Base-by-base conservation (phyloP, 257 asterid genomes). In the Solanum sparsipilum region DNA sequence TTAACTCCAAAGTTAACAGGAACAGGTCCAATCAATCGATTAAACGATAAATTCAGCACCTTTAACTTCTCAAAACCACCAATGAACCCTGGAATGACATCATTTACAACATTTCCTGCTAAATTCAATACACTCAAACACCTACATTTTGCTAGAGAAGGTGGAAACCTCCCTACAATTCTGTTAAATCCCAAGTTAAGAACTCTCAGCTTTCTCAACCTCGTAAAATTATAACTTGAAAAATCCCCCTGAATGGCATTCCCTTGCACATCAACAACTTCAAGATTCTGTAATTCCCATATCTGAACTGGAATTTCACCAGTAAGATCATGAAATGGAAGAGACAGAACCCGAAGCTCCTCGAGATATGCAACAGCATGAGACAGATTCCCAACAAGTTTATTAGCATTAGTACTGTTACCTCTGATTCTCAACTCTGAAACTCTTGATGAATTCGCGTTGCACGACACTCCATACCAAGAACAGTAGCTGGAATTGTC, bases 211-310 rank as follows among this genome's bases (percentile, higher is more conserved):
- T 68, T 94, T 90, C 87, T 92, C 93, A 93, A 88, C 79, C 98
- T 98, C n/a, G 56, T 31, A 81, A 97, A 91, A 70, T 34, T 87
- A 83, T 86, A 74, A 3, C 95, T 97, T 85, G 95, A 91, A 32
- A 90, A 85, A 44, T 44, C 20, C 44, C 98, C 98, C 4, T 94
- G 88, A 65, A 97, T 44, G 65, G 58, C 90, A 91, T 97, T 97
- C 88, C 98, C 99, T 78, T 96, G 98, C 3, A 97, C 95, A 90
- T 97, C 98, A 90, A 96, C 93, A 86, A 96, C 96, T 89, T 94
- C 98, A 31, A 97, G 96, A 75, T 94, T 96, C 38, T 94, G 95
- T 97, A 96, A 91, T 21, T 89, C 93, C 98, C 98, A 97, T 70
- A 97, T 84, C 63, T 91, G 95, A 35, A 15, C 86, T 39, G 98